A percentile compares a stretch with the other conserved stretches of the same genome.
These are phyloP conservation scores for Kodamaea neixiangensis DNA, from an alignment of 805 yeast genomes.

Conservation along the genomic window DNA sequence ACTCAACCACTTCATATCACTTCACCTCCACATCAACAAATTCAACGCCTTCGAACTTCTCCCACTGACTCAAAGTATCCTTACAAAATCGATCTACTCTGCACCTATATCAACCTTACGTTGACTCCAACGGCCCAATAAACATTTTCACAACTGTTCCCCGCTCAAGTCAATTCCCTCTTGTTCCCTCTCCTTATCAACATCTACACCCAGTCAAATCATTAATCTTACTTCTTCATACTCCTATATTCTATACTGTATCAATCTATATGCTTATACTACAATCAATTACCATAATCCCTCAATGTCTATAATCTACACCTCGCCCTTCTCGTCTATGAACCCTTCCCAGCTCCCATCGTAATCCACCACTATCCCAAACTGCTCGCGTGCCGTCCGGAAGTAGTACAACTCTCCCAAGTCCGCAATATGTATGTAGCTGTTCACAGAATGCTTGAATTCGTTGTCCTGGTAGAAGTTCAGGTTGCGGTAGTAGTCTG, in stretches of 20 bases:
- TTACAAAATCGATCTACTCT: too few species aligned
- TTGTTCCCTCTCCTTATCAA: too few species aligned
- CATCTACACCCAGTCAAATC: not conserved
- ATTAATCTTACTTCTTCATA: not conserved
- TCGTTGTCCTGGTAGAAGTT: slow-evolving; percentile 2
- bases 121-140: too few species aligned
- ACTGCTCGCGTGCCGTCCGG: slow-evolving; percentile 3
- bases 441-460: slow-evolving; percentile 2
- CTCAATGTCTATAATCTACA: not conserved
- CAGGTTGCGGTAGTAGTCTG: slow-evolving; percentile 5
- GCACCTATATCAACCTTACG: too few species aligned
- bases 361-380: slow-evolving; percentile 4
- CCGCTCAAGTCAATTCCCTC: too few species aligned
- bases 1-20: too few species aligned
- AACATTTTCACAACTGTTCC: too few species aligned
- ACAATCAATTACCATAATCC: not conserved
- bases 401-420: slow-evolving; percentile 2
- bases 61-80: too few species aligned
- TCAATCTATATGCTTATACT: not conserved
- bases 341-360: slow-evolving; percentile 3
- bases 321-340: not conserved
- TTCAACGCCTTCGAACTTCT: too few species aligned
- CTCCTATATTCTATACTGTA: not conserved
- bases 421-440: slow-evolving; percentile 1
- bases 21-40: too few species aligned